Conservation (phyloP, 2,329 filamentous ascomycete species). For the Shiraia sp. region DNA sequence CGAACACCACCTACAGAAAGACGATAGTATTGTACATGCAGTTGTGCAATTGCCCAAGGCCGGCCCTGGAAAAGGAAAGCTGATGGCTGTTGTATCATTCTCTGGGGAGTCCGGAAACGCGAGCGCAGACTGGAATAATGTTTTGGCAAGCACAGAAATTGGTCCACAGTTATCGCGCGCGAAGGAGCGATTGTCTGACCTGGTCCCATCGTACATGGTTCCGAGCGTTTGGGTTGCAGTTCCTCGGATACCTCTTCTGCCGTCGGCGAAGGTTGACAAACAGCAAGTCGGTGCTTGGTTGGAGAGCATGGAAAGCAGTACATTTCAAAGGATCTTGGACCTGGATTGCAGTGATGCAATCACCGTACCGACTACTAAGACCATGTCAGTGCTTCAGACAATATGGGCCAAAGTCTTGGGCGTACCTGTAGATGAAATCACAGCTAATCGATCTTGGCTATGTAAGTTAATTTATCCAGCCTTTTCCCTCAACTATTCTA, state of each 20-base stretch:
- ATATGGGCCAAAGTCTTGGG: conserved; percentile 52
- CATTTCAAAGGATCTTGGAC: conserved; percentile 47
- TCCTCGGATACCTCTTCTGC: conserved; percentile 32
- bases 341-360: conserved; percentile 33
- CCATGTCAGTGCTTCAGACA: conserved; percentile 22
- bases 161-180: conserved; percentile 35
- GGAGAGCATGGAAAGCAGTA: conserved; percentile 44
- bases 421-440: conserved; percentile 31
- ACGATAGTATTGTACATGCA: conserved; percentile 40
- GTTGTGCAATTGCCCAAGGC: conserved; percentile 50
- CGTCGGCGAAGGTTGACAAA: conserved; percentile 37
- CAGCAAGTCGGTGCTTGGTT: conserved; percentile 50
- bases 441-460: conserved; percentile 33
- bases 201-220: conserved; percentile 39
- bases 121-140: conserved; percentile 27
- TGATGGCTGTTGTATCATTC: conserved; percentile 51
- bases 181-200: conserved; percentile 29
- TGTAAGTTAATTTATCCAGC: too few species aligned
- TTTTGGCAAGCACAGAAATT: conserved; percentile 36
- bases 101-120: conserved; percentile 19
- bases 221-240: conserved; percentile 44
- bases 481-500: neutral
- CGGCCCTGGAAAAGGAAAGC: conserved; percentile 48
- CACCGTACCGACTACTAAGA: conserved; percentile 14
- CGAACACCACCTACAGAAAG: conserved; percentile 33